Percentiles rank a stretch among this genome's conserved stretches.
phyloP scores from a whole-genome alignment of 768 basidiomycete genomes.

The Collybiopsis confluens region DNA sequence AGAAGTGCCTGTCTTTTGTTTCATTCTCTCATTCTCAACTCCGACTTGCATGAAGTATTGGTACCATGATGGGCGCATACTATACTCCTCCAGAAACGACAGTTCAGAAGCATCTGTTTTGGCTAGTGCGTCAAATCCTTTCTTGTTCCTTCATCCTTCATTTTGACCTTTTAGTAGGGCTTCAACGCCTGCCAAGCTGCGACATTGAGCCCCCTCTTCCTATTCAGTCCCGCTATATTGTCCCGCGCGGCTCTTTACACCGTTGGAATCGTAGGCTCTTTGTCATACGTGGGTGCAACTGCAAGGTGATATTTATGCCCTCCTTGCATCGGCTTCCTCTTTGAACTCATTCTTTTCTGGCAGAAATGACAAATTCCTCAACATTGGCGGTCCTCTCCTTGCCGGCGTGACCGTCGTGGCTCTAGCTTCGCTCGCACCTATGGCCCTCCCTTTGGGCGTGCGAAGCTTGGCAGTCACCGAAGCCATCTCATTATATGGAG shows the following conservation, averaged over 20 bases:
- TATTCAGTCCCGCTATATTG: conserved; percentile 79
- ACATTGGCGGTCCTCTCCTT: conserved; percentile 83
- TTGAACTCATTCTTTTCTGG: background rate
- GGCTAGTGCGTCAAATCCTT: conserved; percentile 51
- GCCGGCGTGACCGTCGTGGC: conserved; percentile 89
- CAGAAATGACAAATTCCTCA: conserved; percentile 77
- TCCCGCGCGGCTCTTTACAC: conserved; percentile 88
- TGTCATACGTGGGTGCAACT: conserved; percentile 86
- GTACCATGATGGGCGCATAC: conserved; percentile 79
- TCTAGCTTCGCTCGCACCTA: conserved; percentile 80
- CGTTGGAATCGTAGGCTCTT: conserved; percentile 76
- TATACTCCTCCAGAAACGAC: conserved; percentile 77
- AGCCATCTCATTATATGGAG: conserved; percentile 79
- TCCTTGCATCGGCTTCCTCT: background rate
- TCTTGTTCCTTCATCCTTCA: background rate
- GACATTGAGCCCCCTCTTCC: conserved; percentile 84
- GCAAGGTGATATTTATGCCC: conserved; percentile 49
- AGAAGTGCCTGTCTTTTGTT: too few relatives aligned
- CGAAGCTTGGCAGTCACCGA: conserved; percentile 75
- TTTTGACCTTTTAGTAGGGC: conserved; percentile 36
- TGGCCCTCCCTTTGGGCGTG: conserved; percentile 82
- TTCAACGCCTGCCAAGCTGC: conserved; percentile 88
- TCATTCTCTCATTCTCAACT: too few relatives aligned
- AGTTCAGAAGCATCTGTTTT: conserved; percentile 74
- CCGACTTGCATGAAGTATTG: too few relatives aligned